Base-by-base conservation (phyloP, 1,284 basidiomycete genomes). In the Rhodotorula sp. region DNA sequence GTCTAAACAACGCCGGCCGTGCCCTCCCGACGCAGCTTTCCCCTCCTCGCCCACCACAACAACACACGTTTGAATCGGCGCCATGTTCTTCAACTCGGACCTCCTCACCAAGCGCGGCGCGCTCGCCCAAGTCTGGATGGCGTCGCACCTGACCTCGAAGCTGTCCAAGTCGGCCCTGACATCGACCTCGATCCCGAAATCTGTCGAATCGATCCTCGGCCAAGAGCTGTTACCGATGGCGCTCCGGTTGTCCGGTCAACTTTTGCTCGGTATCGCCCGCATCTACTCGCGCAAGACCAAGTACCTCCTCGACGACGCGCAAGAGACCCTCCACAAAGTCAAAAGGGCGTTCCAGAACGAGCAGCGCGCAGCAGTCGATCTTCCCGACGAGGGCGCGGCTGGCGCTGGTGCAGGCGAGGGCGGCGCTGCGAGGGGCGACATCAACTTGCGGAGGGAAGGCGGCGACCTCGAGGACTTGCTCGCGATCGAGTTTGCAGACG, bases 221-320 rank as follows among this genome's bases (percentile, higher is more conserved):
- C 67, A 76, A 37, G 72, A 74, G 14, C 66, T 78, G 48, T 69
- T 68, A 89, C 84, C 84, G 56, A 94, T 97, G 88, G 93, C 95
- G 1, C 88, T 99, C 30, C 89, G 95, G 67, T 84, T 98, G 26
- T 96, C 93, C 51, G 95, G 95, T 14, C 95, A 98, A 78, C 85
- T 99, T 59, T 86, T 99, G 69, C 87, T 99, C 53, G 95, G 95
- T 78, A 94, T 99, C 66, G 93, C 95, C 62, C 87, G 96, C 70
- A 98, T 99, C 79, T 98, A 99, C 82, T 95, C 93, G 78, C 86
- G 95, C 61, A 97, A 99, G 81, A 93, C 94, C 30, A 96, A 97
- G 79, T 99, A 99, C 82, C 86, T 99, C 4, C 84, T 97, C 75
- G 95, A 99, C 79, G 95, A 99, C 80, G 98, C 95, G 80, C 95